A percentile compares a stretch with the other conserved stretches of the same genome.
Conservation (phyloP, 345 rosid species). For the Eucalyptus cloeziana region DNA sequence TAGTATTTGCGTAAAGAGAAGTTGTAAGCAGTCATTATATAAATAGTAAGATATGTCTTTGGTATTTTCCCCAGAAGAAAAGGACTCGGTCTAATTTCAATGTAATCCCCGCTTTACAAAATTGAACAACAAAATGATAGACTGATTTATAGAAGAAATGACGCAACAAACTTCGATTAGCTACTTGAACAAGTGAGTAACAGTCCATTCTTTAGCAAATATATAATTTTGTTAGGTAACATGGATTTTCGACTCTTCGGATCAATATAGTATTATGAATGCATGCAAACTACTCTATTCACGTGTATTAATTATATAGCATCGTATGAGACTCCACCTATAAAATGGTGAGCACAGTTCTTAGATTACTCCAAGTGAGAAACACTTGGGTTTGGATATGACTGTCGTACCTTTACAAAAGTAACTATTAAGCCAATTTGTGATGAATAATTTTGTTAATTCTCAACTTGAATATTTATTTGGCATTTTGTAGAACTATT, state of each 20-base stretch:
- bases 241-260: background rate
- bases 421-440: background rate
- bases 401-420: background rate
- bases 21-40: background rate
- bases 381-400: background rate
- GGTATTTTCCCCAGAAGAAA: background rate
- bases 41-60: background rate
- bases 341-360: background rate
- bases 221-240: background rate
- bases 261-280: no score
- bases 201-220: background rate
- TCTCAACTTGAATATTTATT: no score
- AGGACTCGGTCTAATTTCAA: background rate
- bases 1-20: background rate
- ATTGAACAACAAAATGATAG: no score
- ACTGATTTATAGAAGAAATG: no score
- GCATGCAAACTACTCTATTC: background rate
- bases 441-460: background rate
- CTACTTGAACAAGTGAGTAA: background rate
- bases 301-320: background rate
- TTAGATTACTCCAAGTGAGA: background rate
- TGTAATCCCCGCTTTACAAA: background rate
- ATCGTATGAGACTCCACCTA: background rate
- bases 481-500: background rate
- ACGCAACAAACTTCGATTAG: background rate